Evolutionary conservation across 169 alveolate species (phyloP).

Genomic region (Plasmodium ovale): DNA sequence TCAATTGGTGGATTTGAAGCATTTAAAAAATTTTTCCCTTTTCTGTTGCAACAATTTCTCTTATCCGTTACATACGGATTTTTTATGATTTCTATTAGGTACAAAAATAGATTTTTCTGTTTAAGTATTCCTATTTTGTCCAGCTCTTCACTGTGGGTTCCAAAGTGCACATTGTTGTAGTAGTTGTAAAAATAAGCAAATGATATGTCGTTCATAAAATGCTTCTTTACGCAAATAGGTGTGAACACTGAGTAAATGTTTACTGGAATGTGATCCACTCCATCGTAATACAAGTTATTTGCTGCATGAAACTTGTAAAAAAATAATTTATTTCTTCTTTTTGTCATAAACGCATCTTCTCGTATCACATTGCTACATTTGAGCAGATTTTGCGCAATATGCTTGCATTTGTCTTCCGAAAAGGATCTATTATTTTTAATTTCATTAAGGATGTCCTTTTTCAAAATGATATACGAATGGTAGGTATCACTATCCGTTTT

Average conservation of each 20-base stretch:
- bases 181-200: conserved; percentile 63
- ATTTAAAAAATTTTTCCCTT: background rate
- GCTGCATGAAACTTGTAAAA: background rate
- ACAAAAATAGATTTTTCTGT: conserved; percentile 40
- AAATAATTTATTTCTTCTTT: background rate
- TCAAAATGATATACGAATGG: background rate
- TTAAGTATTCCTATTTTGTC: conserved; percentile 3
- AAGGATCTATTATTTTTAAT: background rate
- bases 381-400: background rate
- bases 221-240: conserved; percentile 23
- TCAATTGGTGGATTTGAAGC: background rate
- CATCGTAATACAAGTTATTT: background rate
- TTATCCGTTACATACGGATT: conserved; percentile 22
- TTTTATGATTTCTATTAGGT: conserved; percentile 11
- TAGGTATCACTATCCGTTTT: conserved; percentile 5
- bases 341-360: background rate
- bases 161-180: conserved; percentile 16
- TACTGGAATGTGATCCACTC: background rate
- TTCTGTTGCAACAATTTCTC: background rate
- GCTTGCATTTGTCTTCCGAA: background rate
- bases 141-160: background rate
- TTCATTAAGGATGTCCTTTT: background rate
- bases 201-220: conserved; percentile 21
- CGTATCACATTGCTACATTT: background rate
- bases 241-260: conserved; percentile 15